Evolutionary conservation across 2,329 filamentous ascomycete species (phyloP), one percentile per base, ranked within the genome.

Genomic region (Fusarium floridanum): DNA sequence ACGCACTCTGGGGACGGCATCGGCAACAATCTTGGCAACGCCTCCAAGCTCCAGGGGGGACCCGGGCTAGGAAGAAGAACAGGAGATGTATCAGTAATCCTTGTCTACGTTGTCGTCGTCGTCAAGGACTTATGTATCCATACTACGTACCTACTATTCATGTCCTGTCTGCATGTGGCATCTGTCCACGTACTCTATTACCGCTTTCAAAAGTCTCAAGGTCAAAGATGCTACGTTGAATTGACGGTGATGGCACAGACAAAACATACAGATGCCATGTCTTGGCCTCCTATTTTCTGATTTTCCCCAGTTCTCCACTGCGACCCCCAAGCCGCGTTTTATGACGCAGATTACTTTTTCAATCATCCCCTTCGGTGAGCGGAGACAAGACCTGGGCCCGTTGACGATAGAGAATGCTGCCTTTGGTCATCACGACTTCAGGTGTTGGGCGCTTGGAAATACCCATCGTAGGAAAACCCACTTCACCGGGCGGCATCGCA

Each of bases 381-480:
- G 53, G 62, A 48, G 61, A 64, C 48, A 6, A 48, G 16, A 56
- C 53, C 24, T 53, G 20, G 11, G 29, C 27, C 32, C 5, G n/a
- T 43, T 14, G 48, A 43, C 53, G 53, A 65, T 48, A 60, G 53
- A 65, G 29, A 60, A 37, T 29, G 34, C 16, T 65, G 37, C 27
- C 14, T 39, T 59, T 59, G 62, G 62, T 65, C 56, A 65, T 65
- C 37, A 59, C 7, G 4, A 14, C 50, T 20, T 5, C 37, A 32
- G 6, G 14, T 27, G 20, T 55, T 53, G 29, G 63, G 50, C 61
- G 34, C 41, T 41, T 43, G 57, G 10, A 60, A 41, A 61, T 68
- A 53, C 64, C 73, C 43, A 45, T 67, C 53, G 7, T 59, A 34
- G 59, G 70, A 68, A 66, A 29, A 27, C 24, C 24, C 22, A 53